phyloP scores from a whole-genome alignment of 2,329 filamentous ascomycete genomes.

The Phialophora macrospora region DNA sequence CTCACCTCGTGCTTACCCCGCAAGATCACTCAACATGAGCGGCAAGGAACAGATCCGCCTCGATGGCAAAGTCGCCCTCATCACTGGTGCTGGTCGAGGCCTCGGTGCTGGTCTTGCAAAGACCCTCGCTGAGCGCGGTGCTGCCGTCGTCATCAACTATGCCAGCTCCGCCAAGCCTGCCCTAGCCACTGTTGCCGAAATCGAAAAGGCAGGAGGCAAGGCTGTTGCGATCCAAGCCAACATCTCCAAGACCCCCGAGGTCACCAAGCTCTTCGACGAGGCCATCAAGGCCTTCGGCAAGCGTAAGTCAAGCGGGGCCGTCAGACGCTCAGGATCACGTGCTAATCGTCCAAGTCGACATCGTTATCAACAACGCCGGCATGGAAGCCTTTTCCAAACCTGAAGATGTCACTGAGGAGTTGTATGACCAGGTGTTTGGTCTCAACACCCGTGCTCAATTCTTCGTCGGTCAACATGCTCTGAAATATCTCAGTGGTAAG shows the following conservation, averaged over 20 bases:
- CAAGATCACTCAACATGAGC: slow-evolving; percentile 23
- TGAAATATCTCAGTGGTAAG: slow-evolving; percentile 62
- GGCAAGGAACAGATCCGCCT: slow-evolving; percentile 35
- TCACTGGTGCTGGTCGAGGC: slow-evolving; percentile 47
- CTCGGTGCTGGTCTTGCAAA: slow-evolving; percentile 46
- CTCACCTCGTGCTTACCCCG: slow-evolving; percentile 14
- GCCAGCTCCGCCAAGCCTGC: slow-evolving; percentile 51
- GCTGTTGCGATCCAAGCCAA: slow-evolving; percentile 58
- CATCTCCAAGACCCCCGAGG: slow-evolving; percentile 47
- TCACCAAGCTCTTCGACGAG: slow-evolving; percentile 56
- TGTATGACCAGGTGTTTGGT: slow-evolving; percentile 64
- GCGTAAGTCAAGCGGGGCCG: slow-evolving; percentile 9
- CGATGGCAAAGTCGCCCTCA: slow-evolving; percentile 48
- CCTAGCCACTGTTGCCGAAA: slow-evolving; percentile 39
- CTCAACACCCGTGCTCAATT: slow-evolving; percentile 68
- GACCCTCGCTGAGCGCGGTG: slow-evolving; percentile 45
- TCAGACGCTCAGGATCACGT: background rate
- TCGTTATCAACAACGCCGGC: slow-evolving; percentile 39
- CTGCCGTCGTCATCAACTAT: slow-evolving; percentile 51
- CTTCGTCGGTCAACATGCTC: slow-evolving; percentile 71
- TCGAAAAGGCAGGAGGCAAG: slow-evolving; percentile 38
- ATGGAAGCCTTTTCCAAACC: slow-evolving; percentile 55
- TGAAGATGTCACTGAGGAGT: slow-evolving; percentile 67
- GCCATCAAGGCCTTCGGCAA: slow-evolving; percentile 40
- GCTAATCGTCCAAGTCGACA: slow-evolving; percentile 34